Evolutionary conservation across 192 early-diverging fungal genomes (phyloP), one percentile per base, ranked within the genome.

Genomic region (Podila verticillata): DNA sequence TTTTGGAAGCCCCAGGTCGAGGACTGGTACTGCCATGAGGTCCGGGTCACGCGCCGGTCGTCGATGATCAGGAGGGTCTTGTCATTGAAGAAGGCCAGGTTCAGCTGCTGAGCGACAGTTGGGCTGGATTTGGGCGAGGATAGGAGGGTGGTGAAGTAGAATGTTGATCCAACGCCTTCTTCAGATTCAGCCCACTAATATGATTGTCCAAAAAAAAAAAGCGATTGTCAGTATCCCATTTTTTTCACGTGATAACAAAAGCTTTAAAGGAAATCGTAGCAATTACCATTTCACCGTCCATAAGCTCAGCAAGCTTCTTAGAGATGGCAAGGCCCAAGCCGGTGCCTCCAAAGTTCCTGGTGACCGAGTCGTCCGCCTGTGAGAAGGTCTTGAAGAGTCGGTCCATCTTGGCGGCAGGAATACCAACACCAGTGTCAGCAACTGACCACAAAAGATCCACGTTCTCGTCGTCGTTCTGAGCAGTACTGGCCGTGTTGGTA

Each of bases 361-460:
- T 82, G 9, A 86, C 78, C n/a, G 79, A 82, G 10, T 77, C 78
- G 29, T 86, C 84, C 29, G 84, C 84, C 64, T 86, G 84, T 10
- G 77, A 82, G 51, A 86, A 86, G 13, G 79, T 80, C 59, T 81
- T 75, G 60, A 86, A 86, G 34, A 86, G 65, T 5, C 67, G 44
- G 26, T 68, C 63, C 72, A 84, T 81, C n/a, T 63, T 68, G 32
- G 63, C 72, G 17, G 57, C 78, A 24, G 78, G 70, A 29, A 84
- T 84, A 32, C 83, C 83, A 47, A 81, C 73, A 20, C 83, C 83
- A 19, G 81, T 81, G 51, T 84, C 83, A 5, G 59, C 75, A 2
- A 84, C 83, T 17, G 77, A 80, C 77, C 77, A 80, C 2, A 80
- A 61, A 10, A 80, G 61, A 31, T 80, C 77, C 7, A 72, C 66